A percentile compares a stretch with the other conserved stretches of the same genome.
These are phyloP conservation scores for Fagus crenata DNA, from an alignment of 306 rosid genomes.

Conservation along the genomic window DNA sequence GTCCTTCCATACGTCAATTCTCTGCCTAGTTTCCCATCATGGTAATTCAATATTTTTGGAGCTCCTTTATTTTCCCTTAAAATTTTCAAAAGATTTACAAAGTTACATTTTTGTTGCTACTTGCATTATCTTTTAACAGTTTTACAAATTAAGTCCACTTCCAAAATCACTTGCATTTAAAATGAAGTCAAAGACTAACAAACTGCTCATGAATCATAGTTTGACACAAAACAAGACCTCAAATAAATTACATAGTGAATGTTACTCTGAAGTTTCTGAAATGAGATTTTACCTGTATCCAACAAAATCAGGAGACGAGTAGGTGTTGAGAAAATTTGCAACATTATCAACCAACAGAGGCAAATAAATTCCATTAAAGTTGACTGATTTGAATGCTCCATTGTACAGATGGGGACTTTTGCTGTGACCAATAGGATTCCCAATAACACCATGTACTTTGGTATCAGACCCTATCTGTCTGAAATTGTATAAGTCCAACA, in stretches of 20 bases:
- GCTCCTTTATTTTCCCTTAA: too few species aligned
- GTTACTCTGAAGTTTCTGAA: slow-evolving; percentile 15
- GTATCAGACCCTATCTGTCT: slow-evolving; percentile 57
- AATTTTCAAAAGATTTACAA: too few species aligned
- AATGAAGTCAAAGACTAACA: background rate
- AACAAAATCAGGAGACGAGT: slow-evolving; percentile 59
- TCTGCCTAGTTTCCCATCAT: too few species aligned
- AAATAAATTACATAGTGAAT: background rate
- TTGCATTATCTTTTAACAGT: too few species aligned
- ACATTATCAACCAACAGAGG: slow-evolving; percentile 64
- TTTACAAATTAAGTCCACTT: too few species aligned
- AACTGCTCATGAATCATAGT: background rate
- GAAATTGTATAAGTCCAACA: slow-evolving; percentile 65
- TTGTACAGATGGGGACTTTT: slow-evolving; percentile 66
- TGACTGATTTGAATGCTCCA: slow-evolving; percentile 53
- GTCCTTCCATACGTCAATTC: too few species aligned
- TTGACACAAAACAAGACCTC: background rate
- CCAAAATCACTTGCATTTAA: background rate
- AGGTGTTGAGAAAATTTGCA: slow-evolving; percentile 47
- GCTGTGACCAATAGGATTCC: slow-evolving; percentile 68
- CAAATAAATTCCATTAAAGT: slow-evolving; percentile 65
- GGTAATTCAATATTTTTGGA: too few species aligned
- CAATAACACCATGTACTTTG: slow-evolving; percentile 67
- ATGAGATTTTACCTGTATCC: slow-evolving; percentile 58
- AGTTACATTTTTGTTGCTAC: too few species aligned